phyloP scores from a whole-genome alignment of 768 basidiomycete species.

The Pholiota conissans region DNA sequence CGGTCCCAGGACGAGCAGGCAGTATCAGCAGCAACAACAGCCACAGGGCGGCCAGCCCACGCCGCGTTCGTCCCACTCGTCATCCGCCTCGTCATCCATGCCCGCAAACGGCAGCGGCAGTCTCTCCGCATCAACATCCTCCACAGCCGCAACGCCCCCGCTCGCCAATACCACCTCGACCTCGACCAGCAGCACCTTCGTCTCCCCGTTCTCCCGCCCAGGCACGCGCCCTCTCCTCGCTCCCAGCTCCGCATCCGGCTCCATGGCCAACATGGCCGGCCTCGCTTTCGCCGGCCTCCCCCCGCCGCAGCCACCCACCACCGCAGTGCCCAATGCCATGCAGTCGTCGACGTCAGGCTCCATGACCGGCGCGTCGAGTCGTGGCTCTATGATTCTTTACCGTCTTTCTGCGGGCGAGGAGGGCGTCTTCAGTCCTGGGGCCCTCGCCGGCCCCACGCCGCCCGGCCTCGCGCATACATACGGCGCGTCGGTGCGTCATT shows the following conservation, averaged over 20 bases:
- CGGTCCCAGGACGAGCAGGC: not conserved
- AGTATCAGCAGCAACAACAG: not conserved
- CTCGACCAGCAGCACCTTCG: not conserved
- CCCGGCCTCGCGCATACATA: slow-evolving; percentile 2
- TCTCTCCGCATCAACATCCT: not conserved
- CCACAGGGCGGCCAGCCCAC: not conserved
- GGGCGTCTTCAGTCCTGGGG: not conserved
- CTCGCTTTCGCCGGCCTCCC: not conserved
- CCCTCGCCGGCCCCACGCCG: slow-evolving; percentile 6
- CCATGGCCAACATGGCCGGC: not conserved
- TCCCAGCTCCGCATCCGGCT: not conserved
- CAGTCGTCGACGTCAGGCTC: not conserved
- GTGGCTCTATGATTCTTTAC: slow-evolving; percentile 38
- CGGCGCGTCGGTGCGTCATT: slow-evolving; percentile 11
- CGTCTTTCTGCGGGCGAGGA: slow-evolving; percentile 12
- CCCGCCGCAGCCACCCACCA: not conserved
- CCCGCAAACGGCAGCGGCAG: not conserved
- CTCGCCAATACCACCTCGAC: not conserved
- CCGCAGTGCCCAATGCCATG: not conserved
- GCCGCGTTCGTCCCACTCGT: not conserved
- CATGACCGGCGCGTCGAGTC: slow-evolving; percentile 4
- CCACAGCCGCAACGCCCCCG: not conserved
- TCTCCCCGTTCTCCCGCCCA: not conserved
- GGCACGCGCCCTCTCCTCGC: not conserved
- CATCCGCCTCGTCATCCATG: not conserved